Conservation (phyloP, 176 grass and related monocot genomes). For the Aegilops tauschii region DNA sequence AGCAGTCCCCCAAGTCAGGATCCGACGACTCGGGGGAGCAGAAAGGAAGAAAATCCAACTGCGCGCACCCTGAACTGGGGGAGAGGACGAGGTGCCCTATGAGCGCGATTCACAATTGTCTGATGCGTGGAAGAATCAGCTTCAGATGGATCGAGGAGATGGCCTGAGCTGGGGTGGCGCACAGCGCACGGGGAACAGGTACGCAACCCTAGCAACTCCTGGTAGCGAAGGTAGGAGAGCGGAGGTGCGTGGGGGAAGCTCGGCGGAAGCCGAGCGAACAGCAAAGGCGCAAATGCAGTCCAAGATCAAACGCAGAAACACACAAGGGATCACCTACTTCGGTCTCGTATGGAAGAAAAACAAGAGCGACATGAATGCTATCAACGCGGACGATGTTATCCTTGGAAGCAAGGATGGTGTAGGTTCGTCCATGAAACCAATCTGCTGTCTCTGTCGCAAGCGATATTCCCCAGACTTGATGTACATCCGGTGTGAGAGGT, state of each 20-base stretch:
- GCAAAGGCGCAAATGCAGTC: conserved; percentile 10
- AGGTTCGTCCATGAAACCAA: conserved; percentile 24
- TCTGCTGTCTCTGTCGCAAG: conserved; percentile 51
- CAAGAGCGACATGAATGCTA: conserved; percentile 29
- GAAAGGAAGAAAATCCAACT: not conserved
- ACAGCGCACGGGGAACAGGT: not conserved
- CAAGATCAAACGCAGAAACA: conserved; percentile 10
- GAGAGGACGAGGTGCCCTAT: no score
- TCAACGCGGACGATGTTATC: conserved; percentile 51
- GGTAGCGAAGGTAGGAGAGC: not conserved
- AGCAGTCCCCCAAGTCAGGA: no score
- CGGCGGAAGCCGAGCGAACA: not conserved
- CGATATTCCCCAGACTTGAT: conserved; percentile 50
- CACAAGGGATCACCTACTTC: conserved; percentile 37
- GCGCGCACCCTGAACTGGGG: not conserved
- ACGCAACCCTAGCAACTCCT: not conserved
- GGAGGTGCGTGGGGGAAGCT: not conserved
- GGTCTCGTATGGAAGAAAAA: conserved; percentile 54
- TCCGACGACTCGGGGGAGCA: not conserved
- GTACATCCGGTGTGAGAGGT: conserved; percentile 61
- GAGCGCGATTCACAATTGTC: no score
- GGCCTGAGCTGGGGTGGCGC: no score
- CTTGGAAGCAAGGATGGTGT: conserved; percentile 36
- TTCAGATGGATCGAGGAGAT: no score
- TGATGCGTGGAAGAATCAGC: no score